phyloP scores from a whole-genome alignment of 306 rosid genomes.

The Coriaria nepalensis region DNA sequence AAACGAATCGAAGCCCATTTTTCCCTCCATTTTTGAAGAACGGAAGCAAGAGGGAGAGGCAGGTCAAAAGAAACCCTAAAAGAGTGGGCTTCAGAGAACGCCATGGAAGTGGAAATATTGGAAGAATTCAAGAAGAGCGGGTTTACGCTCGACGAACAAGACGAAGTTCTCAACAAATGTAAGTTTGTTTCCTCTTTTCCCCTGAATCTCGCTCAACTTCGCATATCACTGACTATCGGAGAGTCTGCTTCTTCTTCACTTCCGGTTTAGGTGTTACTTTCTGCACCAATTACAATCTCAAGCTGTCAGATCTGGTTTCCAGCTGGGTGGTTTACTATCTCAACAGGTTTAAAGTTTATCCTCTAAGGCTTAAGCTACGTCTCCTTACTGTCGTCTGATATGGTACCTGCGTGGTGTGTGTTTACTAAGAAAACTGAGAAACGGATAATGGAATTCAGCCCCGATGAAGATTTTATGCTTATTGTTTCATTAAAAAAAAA shows the following conservation, averaged over 20 bases:
- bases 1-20: not conserved
- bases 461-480: not conserved
- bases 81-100: constrained; percentile 16
- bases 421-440: no score
- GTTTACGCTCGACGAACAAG: constrained; percentile 55
- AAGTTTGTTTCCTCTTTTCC: constrained; percentile 9
- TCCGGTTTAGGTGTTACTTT: constrained; percentile 43
- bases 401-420: not conserved
- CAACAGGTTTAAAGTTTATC: constrained; percentile 43
- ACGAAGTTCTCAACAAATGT: constrained; percentile 67
- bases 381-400: not conserved
- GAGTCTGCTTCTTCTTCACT: not conserved
- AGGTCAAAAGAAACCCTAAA: constrained; percentile 9
- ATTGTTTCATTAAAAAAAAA: no score
- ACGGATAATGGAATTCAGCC: not conserved
- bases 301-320: constrained; percentile 67
- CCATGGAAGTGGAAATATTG: constrained; percentile 73
- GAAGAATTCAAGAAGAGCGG: constrained; percentile 40
- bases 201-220: not conserved
- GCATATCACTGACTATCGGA: not conserved
- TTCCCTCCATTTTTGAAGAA: constrained; percentile 49
- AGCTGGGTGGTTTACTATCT: constrained; percentile 89
- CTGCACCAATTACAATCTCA: constrained; percentile 60
- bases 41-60: not conserved
- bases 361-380: not conserved